Base-by-base conservation (phyloP, 2,329 filamentous ascomycete species). In the Dactylella cylindrospora region DNA sequence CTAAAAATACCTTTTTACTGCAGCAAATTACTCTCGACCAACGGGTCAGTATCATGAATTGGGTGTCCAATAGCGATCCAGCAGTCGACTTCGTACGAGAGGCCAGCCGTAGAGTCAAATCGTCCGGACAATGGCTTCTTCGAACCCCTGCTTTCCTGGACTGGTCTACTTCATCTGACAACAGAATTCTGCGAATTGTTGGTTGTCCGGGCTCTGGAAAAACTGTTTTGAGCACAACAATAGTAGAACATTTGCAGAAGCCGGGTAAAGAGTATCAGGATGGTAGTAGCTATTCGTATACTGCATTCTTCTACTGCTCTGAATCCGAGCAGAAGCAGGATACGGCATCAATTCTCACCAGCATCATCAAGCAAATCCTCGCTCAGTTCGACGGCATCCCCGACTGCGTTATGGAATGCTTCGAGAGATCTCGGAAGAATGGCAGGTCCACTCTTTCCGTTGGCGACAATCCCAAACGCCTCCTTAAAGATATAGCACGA, bases 161-260 rank as follows among this genome's bases (percentile, higher is more conserved):
- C 7, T 57, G 33, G 35, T 43, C 41, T 35, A 2, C 4, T 6
- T 57, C 43, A 3, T 20, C 43, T 0, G 35, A 41, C 20, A 35
- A 44, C 2, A 32, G 43, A 2, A 36, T 57, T 22, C 17, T 57
- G n/a, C 44, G 43, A 22, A 17, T 57, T 12, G 17, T 57, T 15
- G 52, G 52, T 10, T n/a, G 43, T 23, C 52, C 52, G 2, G 52
- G 52, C 4, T 49, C 52, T 4, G 52, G 52, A 3, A 57, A 57
- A 33, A 57, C 52, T 3, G 52, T 57, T 33, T 17, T 57, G 10
- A 57, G 52, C 25, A 57, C 52, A 20, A 40, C 52, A 6, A 41
- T 57, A 3, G 35, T 57, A 6, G 43, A 54, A 12, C 20, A 47
- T 7, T 17, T 57, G 4, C 36, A 32, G 40, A 31, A 39, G 28